Evolutionary conservation across 2,329 filamentous ascomycete species (phyloP).

Genomic region (Xylariaceae sp.): DNA sequence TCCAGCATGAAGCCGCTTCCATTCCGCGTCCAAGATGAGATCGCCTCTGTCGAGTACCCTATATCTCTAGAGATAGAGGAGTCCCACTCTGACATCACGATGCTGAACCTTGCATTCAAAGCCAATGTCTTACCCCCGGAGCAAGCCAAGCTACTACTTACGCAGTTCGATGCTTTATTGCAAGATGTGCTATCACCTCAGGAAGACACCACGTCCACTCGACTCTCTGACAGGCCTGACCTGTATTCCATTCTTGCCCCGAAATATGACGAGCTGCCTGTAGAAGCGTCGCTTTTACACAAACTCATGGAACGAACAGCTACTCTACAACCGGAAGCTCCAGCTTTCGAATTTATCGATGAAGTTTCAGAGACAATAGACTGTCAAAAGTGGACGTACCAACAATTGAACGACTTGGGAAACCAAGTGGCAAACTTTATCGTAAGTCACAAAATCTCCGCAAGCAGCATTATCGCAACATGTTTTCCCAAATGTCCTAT

Average conservation of each 20-base stretch:
- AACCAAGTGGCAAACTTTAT: constrained; percentile 71
- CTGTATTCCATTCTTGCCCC: constrained; percentile 66
- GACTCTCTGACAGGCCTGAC: constrained; percentile 29
- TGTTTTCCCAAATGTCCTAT: constrained; percentile 84
- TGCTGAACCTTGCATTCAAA: constrained; percentile 64
- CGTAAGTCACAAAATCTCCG: constrained; percentile 40
- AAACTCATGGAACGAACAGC: constrained; percentile 71
- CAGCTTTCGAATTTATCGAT: constrained; percentile 72
- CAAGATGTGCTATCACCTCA: constrained; percentile 51
- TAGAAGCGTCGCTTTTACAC: constrained; percentile 62
- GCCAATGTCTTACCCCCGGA: constrained; percentile 60
- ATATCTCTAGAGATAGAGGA: constrained; percentile 78
- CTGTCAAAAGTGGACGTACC: constrained; percentile 66
- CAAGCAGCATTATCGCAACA: constrained; percentile 65
- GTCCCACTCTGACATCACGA: constrained; percentile 41
- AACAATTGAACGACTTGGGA: constrained; percentile 64
- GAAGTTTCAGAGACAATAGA: constrained; percentile 45
- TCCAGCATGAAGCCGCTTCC: constrained; percentile 25
- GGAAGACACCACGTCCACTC: constrained; percentile 36
- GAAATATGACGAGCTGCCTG: constrained; percentile 51
- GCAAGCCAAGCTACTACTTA: constrained; percentile 64
- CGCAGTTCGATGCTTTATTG: constrained; percentile 69
- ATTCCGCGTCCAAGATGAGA: constrained; percentile 63
- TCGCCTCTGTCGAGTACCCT: constrained; percentile 70
- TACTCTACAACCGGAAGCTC: constrained; percentile 48